These are phyloP conservation scores for Linum usitatissimum DNA, from an alignment of 345 rosid species.

Conservation along the genomic window DNA sequence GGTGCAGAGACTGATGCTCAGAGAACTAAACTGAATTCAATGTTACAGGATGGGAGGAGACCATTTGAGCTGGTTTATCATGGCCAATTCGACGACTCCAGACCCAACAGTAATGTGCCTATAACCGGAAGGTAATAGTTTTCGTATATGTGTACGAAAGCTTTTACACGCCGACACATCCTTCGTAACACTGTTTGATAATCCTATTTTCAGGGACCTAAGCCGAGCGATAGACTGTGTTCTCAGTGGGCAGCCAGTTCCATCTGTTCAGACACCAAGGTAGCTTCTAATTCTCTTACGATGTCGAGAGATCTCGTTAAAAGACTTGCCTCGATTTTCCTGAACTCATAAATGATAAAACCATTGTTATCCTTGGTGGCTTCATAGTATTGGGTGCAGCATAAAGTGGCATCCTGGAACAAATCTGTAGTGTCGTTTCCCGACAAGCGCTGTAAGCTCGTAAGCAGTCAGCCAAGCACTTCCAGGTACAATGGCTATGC, in stretches of 20 bases:
- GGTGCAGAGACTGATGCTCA: no score
- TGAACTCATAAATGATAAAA: constrained; percentile 14
- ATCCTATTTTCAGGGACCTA: constrained; percentile 41
- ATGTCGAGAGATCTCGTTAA: not conserved
- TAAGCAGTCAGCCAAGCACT: not conserved
- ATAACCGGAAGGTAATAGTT: constrained; percentile 62
- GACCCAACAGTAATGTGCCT: constrained; percentile 56
- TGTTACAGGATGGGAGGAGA: constrained; percentile 67
- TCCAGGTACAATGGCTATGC: not conserved
- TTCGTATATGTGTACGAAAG: not conserved
- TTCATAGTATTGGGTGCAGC: constrained; percentile 80
- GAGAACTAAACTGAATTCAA: not conserved
- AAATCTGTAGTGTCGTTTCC: not conserved
- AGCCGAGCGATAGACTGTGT: constrained; percentile 58
- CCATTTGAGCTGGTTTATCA: constrained; percentile 90
- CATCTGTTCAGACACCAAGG: constrained; percentile 73
- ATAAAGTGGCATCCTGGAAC: constrained; percentile 78
- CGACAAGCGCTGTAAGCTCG: not conserved
- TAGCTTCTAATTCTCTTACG: constrained; percentile 15
- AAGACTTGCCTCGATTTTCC: constrained; percentile 4
- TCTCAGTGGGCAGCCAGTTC: constrained; percentile 65
- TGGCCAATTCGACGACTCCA: constrained; percentile 86
- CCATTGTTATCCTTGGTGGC: constrained; percentile 14
- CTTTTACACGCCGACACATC: not conserved
- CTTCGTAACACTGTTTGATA: constrained; percentile 1